A percentile compares a stretch with the other conserved stretches of the same genome.
These are phyloP conservation scores for Apiospora hydei DNA, from an alignment of 2,329 filamentous ascomycete genomes.

Conservation along the genomic window DNA sequence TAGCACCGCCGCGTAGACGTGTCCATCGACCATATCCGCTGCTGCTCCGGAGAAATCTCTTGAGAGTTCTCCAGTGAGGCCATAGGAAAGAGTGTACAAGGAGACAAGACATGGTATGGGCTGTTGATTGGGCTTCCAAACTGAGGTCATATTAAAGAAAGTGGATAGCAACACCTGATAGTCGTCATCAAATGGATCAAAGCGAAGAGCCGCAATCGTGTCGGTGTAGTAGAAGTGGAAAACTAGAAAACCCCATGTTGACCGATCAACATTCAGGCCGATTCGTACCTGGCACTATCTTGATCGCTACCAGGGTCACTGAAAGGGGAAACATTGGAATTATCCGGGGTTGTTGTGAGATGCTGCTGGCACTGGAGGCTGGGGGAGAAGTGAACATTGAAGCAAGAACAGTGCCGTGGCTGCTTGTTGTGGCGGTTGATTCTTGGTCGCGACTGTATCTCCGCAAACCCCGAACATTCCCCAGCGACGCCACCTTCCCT, in stretches of 20 bases:
- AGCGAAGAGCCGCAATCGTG: background rate
- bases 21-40: background rate
- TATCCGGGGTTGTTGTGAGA: background rate
- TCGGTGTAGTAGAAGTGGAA: background rate
- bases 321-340: background rate
- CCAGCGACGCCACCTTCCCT: background rate
- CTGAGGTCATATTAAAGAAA: background rate
- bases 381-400: too few species aligned
- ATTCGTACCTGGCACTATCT: background rate
- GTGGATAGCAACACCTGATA: background rate
- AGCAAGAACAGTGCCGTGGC: background rate
- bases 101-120: background rate
- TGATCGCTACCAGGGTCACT: background rate
- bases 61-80: background rate
- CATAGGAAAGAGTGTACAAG: background rate
- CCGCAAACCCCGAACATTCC: constrained; percentile 12
- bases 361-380: too few species aligned
- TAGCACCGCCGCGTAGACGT: background rate
- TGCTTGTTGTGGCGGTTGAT: background rate
- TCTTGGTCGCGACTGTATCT: background rate
- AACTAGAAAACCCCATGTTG: background rate
- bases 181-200: background rate
- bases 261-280: background rate
- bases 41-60: background rate
- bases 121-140: background rate